phyloP scores from a whole-genome alignment of 257 asterid genomes.

The Solanum peruvianum region DNA sequence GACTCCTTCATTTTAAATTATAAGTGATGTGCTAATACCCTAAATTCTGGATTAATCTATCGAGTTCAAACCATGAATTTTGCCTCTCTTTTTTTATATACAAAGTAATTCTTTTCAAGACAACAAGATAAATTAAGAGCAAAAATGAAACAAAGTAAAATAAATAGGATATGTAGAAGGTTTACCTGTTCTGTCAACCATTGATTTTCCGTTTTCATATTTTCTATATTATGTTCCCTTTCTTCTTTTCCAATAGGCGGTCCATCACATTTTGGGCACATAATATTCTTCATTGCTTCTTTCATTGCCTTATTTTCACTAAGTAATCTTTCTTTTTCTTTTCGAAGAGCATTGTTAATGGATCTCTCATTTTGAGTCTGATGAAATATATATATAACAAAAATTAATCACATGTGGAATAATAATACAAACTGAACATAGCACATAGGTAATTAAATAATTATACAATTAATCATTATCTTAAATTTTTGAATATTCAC shows the following conservation, averaged over 20 bases:
- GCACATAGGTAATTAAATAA: background rate
- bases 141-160: background rate
- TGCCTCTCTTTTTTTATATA: background rate
- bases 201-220: slow-evolving; percentile 37
- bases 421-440: background rate
- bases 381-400: background rate
- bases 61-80: background rate
- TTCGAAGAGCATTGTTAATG: slow-evolving; percentile 32
- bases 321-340: slow-evolving; percentile 40
- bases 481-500: background rate
- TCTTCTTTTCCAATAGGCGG: slow-evolving; percentile 24
- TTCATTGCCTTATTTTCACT: slow-evolving; percentile 46
- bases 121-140: background rate
- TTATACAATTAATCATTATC: too few species aligned
- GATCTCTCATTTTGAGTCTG: slow-evolving; percentile 47
- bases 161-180: background rate
- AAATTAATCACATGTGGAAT: background rate
- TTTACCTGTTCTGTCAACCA: slow-evolving; percentile 40
- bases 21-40: too few species aligned
- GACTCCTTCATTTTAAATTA: background rate
- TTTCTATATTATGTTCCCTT: slow-evolving; percentile 17
- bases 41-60: too few species aligned
- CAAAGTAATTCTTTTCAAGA: background rate
- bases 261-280: slow-evolving; percentile 35
- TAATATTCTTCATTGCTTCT: slow-evolving; percentile 27